phyloP scores from a whole-genome alignment of 257 asterid species.

The Scutellaria galericulata region DNA sequence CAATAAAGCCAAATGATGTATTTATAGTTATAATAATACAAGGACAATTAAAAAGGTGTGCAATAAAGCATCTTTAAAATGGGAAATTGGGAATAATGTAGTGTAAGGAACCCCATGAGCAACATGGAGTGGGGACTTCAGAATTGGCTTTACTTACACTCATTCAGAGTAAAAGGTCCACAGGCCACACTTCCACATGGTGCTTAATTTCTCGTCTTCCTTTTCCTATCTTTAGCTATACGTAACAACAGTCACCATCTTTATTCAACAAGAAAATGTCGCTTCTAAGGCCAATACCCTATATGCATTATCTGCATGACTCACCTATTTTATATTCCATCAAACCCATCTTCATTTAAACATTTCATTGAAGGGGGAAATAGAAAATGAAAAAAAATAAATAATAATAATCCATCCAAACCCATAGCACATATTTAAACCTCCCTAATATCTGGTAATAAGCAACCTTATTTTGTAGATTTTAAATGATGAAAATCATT shows the following conservation, averaged over 20 bases:
- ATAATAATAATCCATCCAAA: not conserved
- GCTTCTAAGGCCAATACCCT: conserved; percentile 38
- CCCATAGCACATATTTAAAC: conserved; percentile 15
- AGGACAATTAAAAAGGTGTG: conserved; percentile 32
- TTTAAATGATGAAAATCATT: conserved; percentile 1
- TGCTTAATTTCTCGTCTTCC: conserved; percentile 20
- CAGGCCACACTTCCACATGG: conserved; percentile 51
- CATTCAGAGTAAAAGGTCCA: conserved; percentile 41
- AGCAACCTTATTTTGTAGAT: no score
- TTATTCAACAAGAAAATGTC: conserved; percentile 37
- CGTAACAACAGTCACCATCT: conserved; percentile 39
- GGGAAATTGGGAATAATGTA: conserved; percentile 30
- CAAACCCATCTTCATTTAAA: conserved; percentile 23
- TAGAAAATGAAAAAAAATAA: not conserved
- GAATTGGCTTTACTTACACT: conserved; percentile 49
- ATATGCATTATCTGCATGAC: conserved; percentile 30
- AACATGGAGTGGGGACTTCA: conserved; percentile 46
- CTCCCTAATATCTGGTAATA: conserved; percentile 14
- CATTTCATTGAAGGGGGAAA: conserved; percentile 10
- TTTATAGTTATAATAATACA: conserved; percentile 27
- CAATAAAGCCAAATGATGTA: conserved; percentile 32
- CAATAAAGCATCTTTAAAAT: conserved; percentile 28
- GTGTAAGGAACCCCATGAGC: conserved; percentile 36
- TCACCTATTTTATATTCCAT: conserved; percentile 24
- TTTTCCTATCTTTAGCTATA: conserved; percentile 37